These are phyloP conservation scores for Boletus tylopilopsis DNA, from an alignment of 768 basidiomycete genomes.

Conservation along the genomic window DNA sequence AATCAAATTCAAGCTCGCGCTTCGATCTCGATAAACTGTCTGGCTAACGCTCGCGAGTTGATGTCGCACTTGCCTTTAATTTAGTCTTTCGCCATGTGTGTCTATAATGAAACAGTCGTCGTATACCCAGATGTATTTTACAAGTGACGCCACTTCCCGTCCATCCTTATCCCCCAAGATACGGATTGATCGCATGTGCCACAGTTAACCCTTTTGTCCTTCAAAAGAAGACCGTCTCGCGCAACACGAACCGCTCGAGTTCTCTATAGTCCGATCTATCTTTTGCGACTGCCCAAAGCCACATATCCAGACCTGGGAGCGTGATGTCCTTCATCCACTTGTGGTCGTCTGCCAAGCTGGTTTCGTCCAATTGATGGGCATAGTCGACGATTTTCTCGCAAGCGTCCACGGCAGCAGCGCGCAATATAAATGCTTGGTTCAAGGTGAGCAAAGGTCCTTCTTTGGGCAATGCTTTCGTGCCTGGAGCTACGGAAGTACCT, in stretches of 20 bases:
- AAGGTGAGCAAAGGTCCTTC: conserved; percentile 53
- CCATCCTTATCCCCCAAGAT: conserved; percentile 1
- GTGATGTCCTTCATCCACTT: conserved; percentile 56
- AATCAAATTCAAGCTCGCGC: conserved; percentile 11
- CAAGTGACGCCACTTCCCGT: conserved; percentile 2
- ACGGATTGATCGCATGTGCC: background rate
- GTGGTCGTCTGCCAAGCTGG: conserved; percentile 24
- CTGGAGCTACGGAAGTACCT: conserved; percentile 1
- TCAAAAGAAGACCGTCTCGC: conserved; percentile 68
- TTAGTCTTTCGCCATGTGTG: background rate
- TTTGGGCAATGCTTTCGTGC: conserved; percentile 26
- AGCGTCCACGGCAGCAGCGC: conserved; percentile 77
- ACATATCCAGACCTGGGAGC: conserved; percentile 63
- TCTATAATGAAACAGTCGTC: background rate
- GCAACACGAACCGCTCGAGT: conserved; percentile 63
- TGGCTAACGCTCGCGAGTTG: background rate
- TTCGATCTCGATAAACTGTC: conserved; percentile 8
- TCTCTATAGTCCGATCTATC: conserved; percentile 67
- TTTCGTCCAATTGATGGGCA: conserved; percentile 37
- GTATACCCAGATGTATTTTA: background rate
- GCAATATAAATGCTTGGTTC: conserved; percentile 66
- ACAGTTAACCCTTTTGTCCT: background rate
- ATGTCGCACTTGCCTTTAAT: conserved; percentile 8
- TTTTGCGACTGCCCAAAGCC: conserved; percentile 84
- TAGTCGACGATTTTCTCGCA: conserved; percentile 63